These are phyloP conservation scores for Chrysanthemum makinoi DNA, from an alignment of 129 eudicot species.

Conservation along the genomic window DNA sequence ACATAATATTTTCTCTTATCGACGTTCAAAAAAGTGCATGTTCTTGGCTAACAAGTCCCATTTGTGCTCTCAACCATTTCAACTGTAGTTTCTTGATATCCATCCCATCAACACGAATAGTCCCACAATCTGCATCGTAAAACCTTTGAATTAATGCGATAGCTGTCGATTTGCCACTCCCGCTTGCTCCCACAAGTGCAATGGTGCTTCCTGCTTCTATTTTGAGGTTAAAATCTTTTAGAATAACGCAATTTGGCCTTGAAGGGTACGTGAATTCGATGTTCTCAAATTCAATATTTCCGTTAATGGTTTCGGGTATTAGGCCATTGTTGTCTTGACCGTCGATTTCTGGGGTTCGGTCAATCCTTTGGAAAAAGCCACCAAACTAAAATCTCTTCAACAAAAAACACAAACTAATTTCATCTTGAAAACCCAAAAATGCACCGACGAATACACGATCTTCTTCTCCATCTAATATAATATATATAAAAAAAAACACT, in stretches of 20 bases:
- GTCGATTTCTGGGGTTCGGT: slow-evolving; percentile 66
- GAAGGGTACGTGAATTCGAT: slow-evolving; percentile 80
- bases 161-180: slow-evolving; percentile 95
- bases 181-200: slow-evolving; percentile 95
- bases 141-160: slow-evolving; percentile 77
- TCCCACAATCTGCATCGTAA: slow-evolving; percentile 61
- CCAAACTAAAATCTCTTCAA: too few species aligned
- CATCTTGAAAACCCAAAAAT: too few species aligned
- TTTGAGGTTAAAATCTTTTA: slow-evolving; percentile 64
- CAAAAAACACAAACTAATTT: too few species aligned
- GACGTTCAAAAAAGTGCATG: slow-evolving; percentile 95
- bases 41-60: slow-evolving; percentile 97
- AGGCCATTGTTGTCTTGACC: slow-evolving; percentile 57
- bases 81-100: slow-evolving; percentile 63
- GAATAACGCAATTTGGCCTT: slow-evolving; percentile 65
- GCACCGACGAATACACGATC: too few species aligned
- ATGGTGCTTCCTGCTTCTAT: slow-evolving; percentile 80
- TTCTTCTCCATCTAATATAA: too few species aligned
- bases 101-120: slow-evolving; percentile 66
- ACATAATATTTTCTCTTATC: slow-evolving; percentile 75
- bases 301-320: slow-evolving; percentile 47
- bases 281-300: slow-evolving; percentile 64
- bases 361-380: slow-evolving; percentile 69
- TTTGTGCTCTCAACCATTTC: slow-evolving; percentile 81
- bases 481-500: too few species aligned